These are phyloP conservation scores for Parachlorella kessleri DNA, from an alignment of 139 green algal species.

Conservation along the genomic window DNA sequence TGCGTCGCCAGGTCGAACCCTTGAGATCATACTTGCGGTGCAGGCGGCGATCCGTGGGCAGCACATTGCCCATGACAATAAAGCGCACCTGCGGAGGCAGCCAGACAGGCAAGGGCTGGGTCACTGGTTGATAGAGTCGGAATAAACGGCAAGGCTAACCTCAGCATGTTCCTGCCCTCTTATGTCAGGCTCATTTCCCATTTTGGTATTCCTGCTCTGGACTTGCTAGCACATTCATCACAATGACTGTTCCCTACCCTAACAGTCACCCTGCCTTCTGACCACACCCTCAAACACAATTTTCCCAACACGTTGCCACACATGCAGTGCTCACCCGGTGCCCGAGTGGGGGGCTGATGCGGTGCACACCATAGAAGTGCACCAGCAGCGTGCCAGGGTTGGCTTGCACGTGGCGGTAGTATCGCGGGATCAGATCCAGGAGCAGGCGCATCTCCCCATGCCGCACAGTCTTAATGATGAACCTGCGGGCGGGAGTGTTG, in stretches of 20 bases:
- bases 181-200: no score
- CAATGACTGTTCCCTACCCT: no score
- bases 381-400: slow-evolving; percentile 72
- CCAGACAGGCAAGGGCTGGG: background rate
- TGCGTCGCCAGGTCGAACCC: slow-evolving; percentile 81
- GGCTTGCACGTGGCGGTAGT: slow-evolving; percentile 66
- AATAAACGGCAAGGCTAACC: no score
- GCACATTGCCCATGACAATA: slow-evolving; percentile 97
- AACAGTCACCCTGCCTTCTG: no score
- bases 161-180: no score
- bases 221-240: no score
- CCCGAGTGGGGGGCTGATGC: slow-evolving; percentile 55
- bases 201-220: no score
- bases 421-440: slow-evolving; percentile 65
- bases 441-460: slow-evolving; percentile 73
- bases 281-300: no score
- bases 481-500: no score
- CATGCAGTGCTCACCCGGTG: slow-evolving; percentile 29
- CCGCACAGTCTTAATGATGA: slow-evolving; percentile 80
- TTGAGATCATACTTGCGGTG: slow-evolving; percentile 96
- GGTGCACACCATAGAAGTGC: slow-evolving; percentile 83
- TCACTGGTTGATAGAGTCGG: no score
- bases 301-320: background rate
- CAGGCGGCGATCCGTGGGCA: slow-evolving; percentile 85
- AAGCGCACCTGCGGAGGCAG: slow-evolving; percentile 76